These are phyloP conservation scores for Aspergillus terreus DNA, from an alignment of 2,329 filamentous ascomycete species.

Conservation along the genomic window DNA sequence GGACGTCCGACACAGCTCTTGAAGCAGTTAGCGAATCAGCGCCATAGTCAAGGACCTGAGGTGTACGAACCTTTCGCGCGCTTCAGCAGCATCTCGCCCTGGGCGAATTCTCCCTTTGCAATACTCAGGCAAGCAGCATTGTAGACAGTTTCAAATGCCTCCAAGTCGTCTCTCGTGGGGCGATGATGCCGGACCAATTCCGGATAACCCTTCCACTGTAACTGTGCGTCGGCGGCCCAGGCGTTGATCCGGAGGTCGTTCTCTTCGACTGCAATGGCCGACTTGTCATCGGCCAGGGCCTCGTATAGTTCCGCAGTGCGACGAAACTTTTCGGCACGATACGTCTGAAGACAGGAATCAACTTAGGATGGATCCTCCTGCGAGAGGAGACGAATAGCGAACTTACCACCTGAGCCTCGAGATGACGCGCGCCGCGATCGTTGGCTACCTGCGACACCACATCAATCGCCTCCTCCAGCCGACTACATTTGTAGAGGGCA, in stretches of 20 bases:
- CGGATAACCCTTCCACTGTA: slow-evolving; percentile 56
- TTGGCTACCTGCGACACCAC: slow-evolving; percentile 42
- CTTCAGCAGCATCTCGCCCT: slow-evolving; percentile 57
- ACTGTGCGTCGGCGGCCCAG: slow-evolving; percentile 58
- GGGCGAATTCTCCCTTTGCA: slow-evolving; percentile 55
- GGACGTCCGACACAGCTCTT: slow-evolving; percentile 56
- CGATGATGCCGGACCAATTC: slow-evolving; percentile 51
- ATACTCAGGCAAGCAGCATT: slow-evolving; percentile 63
- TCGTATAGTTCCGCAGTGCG: slow-evolving; percentile 54
- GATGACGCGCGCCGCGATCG: slow-evolving; percentile 53
- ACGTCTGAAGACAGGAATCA: slow-evolving; percentile 30
- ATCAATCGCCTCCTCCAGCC: slow-evolving; percentile 52
- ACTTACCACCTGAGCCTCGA: slow-evolving; percentile 59
- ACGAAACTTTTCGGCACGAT: slow-evolving; percentile 59
- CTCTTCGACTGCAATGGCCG: slow-evolving; percentile 46
- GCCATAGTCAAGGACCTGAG: neutral
- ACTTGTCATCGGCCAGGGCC: slow-evolving; percentile 42
- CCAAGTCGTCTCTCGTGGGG: slow-evolving; percentile 56
- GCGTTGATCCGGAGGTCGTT: slow-evolving; percentile 61
- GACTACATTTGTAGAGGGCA: slow-evolving; percentile 59
- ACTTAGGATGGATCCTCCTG: neutral
- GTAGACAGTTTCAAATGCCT: slow-evolving; percentile 63
- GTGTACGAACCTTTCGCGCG: slow-evolving; percentile 50
- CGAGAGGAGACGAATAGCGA: neutral
- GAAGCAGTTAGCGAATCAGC: neutral